Base-by-base conservation (phyloP, 73 alveolate species). In the Breviolum minutum region DNA sequence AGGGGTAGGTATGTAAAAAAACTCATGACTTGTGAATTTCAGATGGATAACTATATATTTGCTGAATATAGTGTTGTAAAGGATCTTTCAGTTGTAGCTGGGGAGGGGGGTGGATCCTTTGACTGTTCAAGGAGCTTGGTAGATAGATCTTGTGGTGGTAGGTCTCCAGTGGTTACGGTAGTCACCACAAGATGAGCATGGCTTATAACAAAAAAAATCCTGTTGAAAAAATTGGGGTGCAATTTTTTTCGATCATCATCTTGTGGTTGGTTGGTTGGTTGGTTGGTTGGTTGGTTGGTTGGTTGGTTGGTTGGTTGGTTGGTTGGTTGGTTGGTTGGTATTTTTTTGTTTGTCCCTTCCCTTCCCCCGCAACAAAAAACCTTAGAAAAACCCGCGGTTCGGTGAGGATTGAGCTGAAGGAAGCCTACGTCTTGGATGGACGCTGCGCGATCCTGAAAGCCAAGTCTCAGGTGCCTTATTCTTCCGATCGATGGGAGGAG, bases 401-500 rank as follows among this genome's bases (percentile, higher is more conserved):
- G 74, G 11, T 66, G 14, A 27, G 86, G 62, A 30, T 22, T 63
- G 81, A 71, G 30, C 7, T 5, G 26, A 24, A 17, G 27, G 86
- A 77, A 22, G 74, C 91, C 71, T 60, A 8, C 74, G 61, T 30
- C 2, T 24, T 82, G 91, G 91, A 82, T 30, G 91, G 91, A 6
- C 91, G 91, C 13, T 82, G 91, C 54, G 11, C 74, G 9, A 82
- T 82, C 91, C 74, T 82, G 91, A 30, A 54, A 5, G 91, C 91
- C 91, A 82, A 82, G 91, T 26, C 60, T 8, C 0, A 13, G 91
- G 91, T 32, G 66, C 81, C 6, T 8, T 3, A 8, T 13, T n/a
- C n/a, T n/a, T n/a, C n/a, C 32, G 32, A 22, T 17, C 80, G 80
- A 8, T 70, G 80, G 80, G 80, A 12, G 13, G 17, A 30, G 80